These are phyloP conservation scores for Rutstroemia sp. DNA, from an alignment of 2,329 filamentous ascomycete species.

Conservation along the genomic window DNA sequence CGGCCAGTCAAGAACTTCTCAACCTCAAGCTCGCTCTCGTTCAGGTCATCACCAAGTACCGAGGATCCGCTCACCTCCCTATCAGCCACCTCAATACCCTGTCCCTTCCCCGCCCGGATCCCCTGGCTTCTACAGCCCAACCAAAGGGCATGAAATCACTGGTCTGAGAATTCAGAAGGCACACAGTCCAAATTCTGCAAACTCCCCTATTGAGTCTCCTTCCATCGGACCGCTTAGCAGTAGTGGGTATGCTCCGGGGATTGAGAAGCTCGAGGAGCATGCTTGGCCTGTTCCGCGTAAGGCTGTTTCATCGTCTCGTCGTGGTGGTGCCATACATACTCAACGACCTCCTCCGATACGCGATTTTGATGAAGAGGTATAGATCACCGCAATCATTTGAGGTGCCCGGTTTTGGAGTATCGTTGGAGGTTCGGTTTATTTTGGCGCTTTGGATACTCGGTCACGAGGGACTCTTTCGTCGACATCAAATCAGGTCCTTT, in stretches of 20 bases:
- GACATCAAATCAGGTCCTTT: no score
- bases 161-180: not conserved
- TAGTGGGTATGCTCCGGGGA: not conserved
- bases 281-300: not conserved
- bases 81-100: not conserved
- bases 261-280: not conserved
- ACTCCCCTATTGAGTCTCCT: not conserved
- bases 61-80: not conserved
- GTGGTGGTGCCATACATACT: not conserved
- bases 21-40: not conserved
- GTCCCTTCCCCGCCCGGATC: not conserved
- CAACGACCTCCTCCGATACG: not conserved
- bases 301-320: no score
- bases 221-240: not conserved
- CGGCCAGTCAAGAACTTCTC: not conserved
- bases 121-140: not conserved
- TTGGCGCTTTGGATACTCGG: not conserved
- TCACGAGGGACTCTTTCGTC: not conserved
- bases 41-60: not conserved
- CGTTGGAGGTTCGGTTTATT: no score
- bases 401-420: not conserved
- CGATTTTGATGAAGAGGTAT: constrained; percentile 1
- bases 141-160: not conserved
- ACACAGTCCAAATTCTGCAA: not conserved
- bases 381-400: not conserved